Evolutionary conservation across 2,329 filamentous ascomycete species (phyloP).

Genomic region (Rhexocercosporidium sp.): DNA sequence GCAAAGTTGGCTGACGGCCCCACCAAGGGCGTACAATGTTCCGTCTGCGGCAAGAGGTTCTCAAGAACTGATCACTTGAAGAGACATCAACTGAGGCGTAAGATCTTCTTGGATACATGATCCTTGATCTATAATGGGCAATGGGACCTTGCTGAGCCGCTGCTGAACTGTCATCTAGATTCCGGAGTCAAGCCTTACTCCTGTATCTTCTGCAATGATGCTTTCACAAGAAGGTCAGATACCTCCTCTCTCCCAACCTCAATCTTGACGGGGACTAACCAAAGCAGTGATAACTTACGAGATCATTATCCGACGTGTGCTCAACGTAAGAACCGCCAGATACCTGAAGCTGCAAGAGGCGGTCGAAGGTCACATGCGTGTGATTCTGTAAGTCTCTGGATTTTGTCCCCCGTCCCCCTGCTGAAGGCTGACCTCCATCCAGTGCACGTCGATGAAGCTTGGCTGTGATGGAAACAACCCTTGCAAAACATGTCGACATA

Average conservation of each 20-base stretch:
- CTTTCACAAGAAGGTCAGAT: slow-evolving; percentile 50
- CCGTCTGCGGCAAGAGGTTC: slow-evolving; percentile 50
- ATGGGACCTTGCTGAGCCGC: neutral
- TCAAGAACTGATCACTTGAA: slow-evolving; percentile 54
- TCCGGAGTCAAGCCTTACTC: slow-evolving; percentile 53
- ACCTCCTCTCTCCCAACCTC: neutral
- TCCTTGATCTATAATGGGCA: slow-evolving; percentile 9
- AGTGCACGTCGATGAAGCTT: slow-evolving; percentile 54
- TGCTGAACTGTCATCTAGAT: slow-evolving; percentile 41
- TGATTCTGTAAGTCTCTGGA: slow-evolving; percentile 46
- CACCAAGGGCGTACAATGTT: slow-evolving; percentile 40
- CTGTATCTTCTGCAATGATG: slow-evolving; percentile 50
- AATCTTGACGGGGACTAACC: slow-evolving; percentile 11
- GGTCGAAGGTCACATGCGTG: slow-evolving; percentile 53
- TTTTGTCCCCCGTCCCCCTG: neutral
- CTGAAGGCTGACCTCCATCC: neutral
- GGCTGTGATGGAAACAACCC: slow-evolving; percentile 51
- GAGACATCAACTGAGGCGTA: slow-evolving; percentile 52
- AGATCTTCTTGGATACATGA: slow-evolving; percentile 27
- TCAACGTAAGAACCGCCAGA: slow-evolving; percentile 47
- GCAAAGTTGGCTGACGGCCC: slow-evolving; percentile 17
- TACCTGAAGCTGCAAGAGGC: slow-evolving; percentile 51
- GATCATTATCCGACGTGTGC: slow-evolving; percentile 51
- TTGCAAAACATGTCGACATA: slow-evolving; percentile 50
- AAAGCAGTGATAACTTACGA: slow-evolving; percentile 49